Base-by-base conservation (phyloP, 495 filamentous ascomycete species). In the Aspergillus cristatus region DNA sequence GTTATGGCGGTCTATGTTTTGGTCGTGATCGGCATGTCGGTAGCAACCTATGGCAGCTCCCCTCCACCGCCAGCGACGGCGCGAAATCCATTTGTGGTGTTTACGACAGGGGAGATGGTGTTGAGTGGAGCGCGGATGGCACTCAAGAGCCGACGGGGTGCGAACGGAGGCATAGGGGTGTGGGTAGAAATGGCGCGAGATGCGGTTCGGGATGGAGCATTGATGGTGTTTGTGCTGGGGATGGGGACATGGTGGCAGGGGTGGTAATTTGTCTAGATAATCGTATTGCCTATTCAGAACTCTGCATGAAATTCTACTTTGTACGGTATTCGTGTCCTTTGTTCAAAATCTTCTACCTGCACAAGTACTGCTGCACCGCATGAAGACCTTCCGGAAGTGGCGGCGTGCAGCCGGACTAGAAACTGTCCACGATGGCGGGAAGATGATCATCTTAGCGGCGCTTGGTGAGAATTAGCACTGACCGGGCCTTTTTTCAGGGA, bases 151-250 rank as follows among this genome's bases (percentile, higher is more conserved):
- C 62, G 48, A 44, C 64, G 57, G 44, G 61, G 53, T 37, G 54
- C 36, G 40, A 40, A 41, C 7, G 47, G 34, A 12, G 63, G 60
- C 11, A 70, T 79, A 10, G 65, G 79, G 41, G 45, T 82, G 55
- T 78, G 75, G 32, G 70, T 82, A 41, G 64, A 75, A 36, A 61
- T 67, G 42, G 50, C 80, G 11, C 68, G 70, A 42, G 63, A 81
- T 36, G 69, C 72, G 14, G 61, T 78, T 35, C 60, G 82, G 38
- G 91, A 93, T 60, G 72, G 70, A 1, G 76, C 81, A 43, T 78
- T 94, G 3, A 73, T 82, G 35, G 59, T 94, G 3, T 94, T 94
- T 68, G 73, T 86, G 38, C 57, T 94, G 48, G 87, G 87, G 11
- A 63, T 74, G 18, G 72, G 76, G 40, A 69, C 70, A 36, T 90